These are phyloP conservation scores for Annulohypoxylon stygium DNA, from an alignment of 495 filamentous ascomycete genomes.

Conservation along the genomic window DNA sequence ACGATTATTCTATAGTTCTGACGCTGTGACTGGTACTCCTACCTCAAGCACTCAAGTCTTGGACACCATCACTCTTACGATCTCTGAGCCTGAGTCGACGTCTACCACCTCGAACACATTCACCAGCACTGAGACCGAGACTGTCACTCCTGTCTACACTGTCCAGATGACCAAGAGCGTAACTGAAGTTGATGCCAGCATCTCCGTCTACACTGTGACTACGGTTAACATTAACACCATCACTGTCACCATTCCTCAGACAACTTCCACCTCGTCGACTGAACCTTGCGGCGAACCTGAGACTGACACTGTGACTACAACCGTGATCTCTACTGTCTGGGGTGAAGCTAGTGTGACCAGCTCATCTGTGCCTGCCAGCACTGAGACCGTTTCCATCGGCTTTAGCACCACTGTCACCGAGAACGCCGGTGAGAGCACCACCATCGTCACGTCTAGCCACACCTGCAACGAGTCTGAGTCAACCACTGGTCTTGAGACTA, in stretches of 20 bases:
- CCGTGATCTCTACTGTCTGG: conserved; percentile 42
- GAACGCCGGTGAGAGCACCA: conserved; percentile 5
- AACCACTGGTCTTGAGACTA: not conserved
- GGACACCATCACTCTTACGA: not conserved
- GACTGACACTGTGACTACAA: conserved; percentile 34
- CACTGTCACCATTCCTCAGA: conserved; percentile 19
- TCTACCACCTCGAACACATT: conserved; percentile 13
- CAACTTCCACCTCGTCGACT: conserved; percentile 19
- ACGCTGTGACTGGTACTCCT: conserved; percentile 16
- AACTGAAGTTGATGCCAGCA: not conserved
- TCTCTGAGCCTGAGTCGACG: not conserved
- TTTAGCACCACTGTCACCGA: conserved; percentile 9
- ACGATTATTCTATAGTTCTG: conserved; percentile 20
- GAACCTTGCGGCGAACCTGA: conserved; percentile 22
- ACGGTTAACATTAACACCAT: conserved; percentile 8
- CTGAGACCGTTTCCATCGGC: conserved; percentile 9
- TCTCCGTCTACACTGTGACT: conserved; percentile 8
- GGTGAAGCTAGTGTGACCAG: conserved; percentile 2
- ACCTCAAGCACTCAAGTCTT: not conserved
- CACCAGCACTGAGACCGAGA: conserved; percentile 35
- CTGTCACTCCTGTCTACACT: conserved; percentile 29
- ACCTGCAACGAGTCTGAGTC: not conserved
- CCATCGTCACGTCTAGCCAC: not conserved
- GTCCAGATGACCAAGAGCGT: conserved; percentile 25
- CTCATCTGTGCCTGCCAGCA: conserved; percentile 8